Conservation (phyloP, 352 stramenopile genomes). For the Pythium plurisporium region DNA sequence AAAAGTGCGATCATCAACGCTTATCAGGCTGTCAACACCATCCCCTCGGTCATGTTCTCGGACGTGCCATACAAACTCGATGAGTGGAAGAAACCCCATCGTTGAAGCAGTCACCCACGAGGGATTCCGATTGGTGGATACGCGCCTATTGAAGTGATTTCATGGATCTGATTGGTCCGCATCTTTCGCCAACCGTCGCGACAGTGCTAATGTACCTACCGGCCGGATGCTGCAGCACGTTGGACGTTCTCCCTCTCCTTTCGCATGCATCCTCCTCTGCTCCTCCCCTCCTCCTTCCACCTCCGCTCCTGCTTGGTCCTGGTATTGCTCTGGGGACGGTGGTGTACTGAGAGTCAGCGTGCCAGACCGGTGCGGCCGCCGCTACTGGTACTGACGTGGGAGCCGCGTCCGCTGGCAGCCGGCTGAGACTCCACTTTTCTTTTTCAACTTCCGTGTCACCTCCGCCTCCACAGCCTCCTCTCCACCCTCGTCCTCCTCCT, state of each 20-base stretch:
- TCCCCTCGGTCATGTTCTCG: too few species aligned
- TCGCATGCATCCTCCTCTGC: constrained; percentile 2
- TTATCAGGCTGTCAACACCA: too few species aligned
- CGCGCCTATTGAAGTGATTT: neutral
- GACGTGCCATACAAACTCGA: neutral
- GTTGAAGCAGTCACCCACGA: neutral
- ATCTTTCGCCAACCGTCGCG: too few species aligned
- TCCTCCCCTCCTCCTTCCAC: neutral
- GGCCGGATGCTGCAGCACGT: neutral
- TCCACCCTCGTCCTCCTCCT: neutral
- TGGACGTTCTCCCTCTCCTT: neutral
- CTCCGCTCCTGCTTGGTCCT: too few species aligned
- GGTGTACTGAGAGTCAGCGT: neutral
- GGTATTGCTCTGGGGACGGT: too few species aligned
- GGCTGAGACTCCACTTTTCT: neutral
- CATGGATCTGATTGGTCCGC: too few species aligned
- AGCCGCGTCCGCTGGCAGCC: too few species aligned
- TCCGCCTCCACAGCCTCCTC: neutral
- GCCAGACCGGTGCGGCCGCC: too few species aligned
- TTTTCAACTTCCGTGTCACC: constrained; percentile 1
- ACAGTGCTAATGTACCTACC: too few species aligned
- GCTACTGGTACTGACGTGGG: too few species aligned
- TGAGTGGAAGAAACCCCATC: too few species aligned
- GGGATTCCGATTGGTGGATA: constrained; percentile 1
- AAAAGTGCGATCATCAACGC: too few species aligned